phyloP scores from a whole-genome alignment of 352 stramenopile species.

The Thalassiosira mediterranea region DNA sequence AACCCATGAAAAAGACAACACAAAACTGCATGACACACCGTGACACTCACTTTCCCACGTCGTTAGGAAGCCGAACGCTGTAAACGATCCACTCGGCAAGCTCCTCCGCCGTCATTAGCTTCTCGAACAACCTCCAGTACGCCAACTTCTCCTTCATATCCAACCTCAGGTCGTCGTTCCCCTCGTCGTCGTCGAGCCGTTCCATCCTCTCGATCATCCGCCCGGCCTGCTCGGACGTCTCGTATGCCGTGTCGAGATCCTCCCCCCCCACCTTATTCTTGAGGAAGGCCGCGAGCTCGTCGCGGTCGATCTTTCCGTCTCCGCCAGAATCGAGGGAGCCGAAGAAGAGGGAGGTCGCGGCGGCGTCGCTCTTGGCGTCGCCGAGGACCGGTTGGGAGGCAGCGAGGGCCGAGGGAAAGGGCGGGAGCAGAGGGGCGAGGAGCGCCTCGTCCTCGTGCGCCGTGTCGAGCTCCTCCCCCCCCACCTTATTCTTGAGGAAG shows the following conservation, averaged over 20 bases:
- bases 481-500: constrained; percentile 44
- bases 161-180: constrained; percentile 38
- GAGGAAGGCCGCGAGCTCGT: constrained; percentile 44
- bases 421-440: no score
- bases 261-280: constrained; percentile 37
- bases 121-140: constrained; percentile 54
- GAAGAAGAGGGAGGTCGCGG: constrained; percentile 37
- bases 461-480: constrained; percentile 38
- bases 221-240: neutral
- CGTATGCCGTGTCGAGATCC: constrained; percentile 42
- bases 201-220: constrained; percentile 41
- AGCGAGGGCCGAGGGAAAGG: no score
- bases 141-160: constrained; percentile 38
- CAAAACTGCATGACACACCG: no score
- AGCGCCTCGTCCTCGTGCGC: no score
- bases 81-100: constrained; percentile 53
- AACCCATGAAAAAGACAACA: no score
- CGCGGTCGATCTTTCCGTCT: constrained; percentile 26
- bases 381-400: no score
- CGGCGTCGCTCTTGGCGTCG: constrained; percentile 17
- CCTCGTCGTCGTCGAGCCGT: constrained; percentile 40
- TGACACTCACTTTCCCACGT: constrained; percentile 43
- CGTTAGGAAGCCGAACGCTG: constrained; percentile 39
- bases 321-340: constrained; percentile 42
- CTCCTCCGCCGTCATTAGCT: constrained; percentile 48